These are phyloP conservation scores for Podospora conica DNA, from an alignment of 495 filamentous ascomycete species.

Conservation along the genomic window DNA sequence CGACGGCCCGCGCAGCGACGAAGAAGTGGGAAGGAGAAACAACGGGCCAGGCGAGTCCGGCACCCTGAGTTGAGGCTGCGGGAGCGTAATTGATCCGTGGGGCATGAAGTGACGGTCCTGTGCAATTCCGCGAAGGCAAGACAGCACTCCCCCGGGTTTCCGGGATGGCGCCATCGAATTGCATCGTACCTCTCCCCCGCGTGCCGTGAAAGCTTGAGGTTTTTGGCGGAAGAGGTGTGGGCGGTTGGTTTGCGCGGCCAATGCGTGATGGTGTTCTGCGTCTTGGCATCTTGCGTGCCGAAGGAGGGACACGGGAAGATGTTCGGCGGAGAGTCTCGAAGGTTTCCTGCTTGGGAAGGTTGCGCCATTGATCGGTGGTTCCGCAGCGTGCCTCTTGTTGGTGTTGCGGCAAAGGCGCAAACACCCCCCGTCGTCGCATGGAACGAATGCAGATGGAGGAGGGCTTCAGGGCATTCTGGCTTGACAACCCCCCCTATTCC, in stretches of 20 bases:
- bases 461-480: background rate
- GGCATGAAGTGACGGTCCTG: background rate
- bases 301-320: slow-evolving; percentile 3
- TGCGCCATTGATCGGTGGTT: background rate
- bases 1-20: background rate
- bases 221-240: background rate
- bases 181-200: background rate
- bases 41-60: background rate
- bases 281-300: slow-evolving; percentile 1
- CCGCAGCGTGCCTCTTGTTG: slow-evolving; percentile 1
- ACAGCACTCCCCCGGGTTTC: background rate
- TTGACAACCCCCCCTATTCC: background rate
- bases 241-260: slow-evolving; percentile 12
- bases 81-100: background rate
- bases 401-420: background rate
- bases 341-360: slow-evolving; percentile 23
- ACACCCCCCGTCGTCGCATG: background rate
- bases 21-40: background rate
- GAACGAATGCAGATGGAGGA: background rate
- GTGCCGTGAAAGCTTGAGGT: background rate
- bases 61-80: background rate
- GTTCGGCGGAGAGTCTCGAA: slow-evolving; percentile 26
- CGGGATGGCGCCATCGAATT: background rate
- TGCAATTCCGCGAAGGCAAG: background rate
- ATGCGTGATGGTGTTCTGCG: background rate